These are phyloP conservation scores for Keithomyces neogunnii DNA, from an alignment of 2,329 filamentous ascomycete genomes.

Conservation along the genomic window DNA sequence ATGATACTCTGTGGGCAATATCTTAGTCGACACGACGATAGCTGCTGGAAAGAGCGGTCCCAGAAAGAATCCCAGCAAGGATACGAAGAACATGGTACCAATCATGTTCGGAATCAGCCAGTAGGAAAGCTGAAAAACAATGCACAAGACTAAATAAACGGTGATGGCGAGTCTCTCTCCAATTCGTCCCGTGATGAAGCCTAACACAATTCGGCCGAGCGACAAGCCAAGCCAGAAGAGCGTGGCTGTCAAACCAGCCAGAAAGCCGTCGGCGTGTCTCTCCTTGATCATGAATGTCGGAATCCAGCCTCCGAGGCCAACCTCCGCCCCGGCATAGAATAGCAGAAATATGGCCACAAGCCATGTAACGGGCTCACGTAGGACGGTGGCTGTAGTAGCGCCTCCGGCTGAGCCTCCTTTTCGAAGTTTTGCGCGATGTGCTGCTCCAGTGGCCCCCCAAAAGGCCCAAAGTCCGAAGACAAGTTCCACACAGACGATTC, in stretches of 20 bases:
- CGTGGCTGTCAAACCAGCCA: constrained; percentile 66
- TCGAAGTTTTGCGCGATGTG: constrained; percentile 33
- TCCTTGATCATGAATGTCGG: constrained; percentile 81
- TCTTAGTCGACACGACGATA: constrained; percentile 63
- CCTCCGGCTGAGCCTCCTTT: not conserved
- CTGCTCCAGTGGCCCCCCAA: constrained; percentile 50
- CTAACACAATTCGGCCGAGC: constrained; percentile 61
- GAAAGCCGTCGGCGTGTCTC: constrained; percentile 58
- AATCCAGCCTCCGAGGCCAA: constrained; percentile 69
- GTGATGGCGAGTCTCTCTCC: constrained; percentile 62
- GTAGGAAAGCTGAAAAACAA: constrained; percentile 62
- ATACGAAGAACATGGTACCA: constrained; percentile 62
- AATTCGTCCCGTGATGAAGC: constrained; percentile 65
- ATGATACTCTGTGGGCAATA: constrained; percentile 65
- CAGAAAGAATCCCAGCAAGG: constrained; percentile 69
- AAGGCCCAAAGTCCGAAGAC: constrained; percentile 45
- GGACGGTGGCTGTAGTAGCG: constrained; percentile 18
- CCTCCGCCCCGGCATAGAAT: constrained; percentile 71
- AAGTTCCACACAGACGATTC: constrained; percentile 47
- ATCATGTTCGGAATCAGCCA: constrained; percentile 75
- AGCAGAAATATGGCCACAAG: constrained; percentile 66
- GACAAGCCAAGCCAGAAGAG: constrained; percentile 83
- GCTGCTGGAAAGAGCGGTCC: constrained; percentile 72
- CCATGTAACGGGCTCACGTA: constrained; percentile 56
- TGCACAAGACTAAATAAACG: constrained; percentile 54